A percentile compares a stretch with the other conserved stretches of the same genome.
Conservation (phyloP, 2,329 filamentous ascomycete species). For the Boeremia exigua region DNA sequence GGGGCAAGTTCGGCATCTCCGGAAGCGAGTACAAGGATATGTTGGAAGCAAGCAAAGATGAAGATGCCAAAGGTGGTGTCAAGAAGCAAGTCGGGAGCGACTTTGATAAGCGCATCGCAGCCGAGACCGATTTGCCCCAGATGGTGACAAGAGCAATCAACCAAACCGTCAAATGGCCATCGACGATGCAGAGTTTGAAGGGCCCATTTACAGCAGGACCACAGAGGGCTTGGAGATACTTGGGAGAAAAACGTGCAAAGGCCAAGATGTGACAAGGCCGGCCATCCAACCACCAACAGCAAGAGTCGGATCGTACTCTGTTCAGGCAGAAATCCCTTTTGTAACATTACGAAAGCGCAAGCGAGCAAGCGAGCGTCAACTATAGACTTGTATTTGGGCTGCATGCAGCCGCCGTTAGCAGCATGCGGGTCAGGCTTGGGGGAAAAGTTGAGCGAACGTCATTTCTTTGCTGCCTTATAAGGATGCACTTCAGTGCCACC, state of each 20-base stretch:
- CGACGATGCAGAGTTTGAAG: slow-evolving; percentile 86
- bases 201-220: slow-evolving; percentile 80
- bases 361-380: slow-evolving; percentile 11
- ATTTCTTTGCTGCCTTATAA: slow-evolving; percentile 8
- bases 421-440: slow-evolving; percentile 18
- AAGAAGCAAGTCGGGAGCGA: slow-evolving; percentile 77
- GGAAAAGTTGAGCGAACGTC: slow-evolving; percentile 11
- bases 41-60: slow-evolving; percentile 77
- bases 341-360: slow-evolving; percentile 27
- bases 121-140: slow-evolving; percentile 70
- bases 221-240: slow-evolving; percentile 72
- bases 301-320: not conserved
- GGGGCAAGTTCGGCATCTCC: slow-evolving; percentile 86
- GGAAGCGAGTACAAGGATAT: slow-evolving; percentile 82
- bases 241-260: slow-evolving; percentile 74
- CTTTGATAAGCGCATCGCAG: slow-evolving; percentile 87
- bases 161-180: slow-evolving; percentile 91
- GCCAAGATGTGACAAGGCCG: slow-evolving; percentile 39
- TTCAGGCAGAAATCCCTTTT: slow-evolving; percentile 20
- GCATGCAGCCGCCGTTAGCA: slow-evolving; percentile 17
- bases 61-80: slow-evolving; percentile 66
- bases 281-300: not conserved
- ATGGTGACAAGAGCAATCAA: slow-evolving; percentile 79
- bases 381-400: slow-evolving; percentile 9
- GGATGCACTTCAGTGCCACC: not conserved